A percentile compares a stretch with the other conserved stretches of the same genome.
These are phyloP conservation scores for Pythium vanterpoolii DNA, from an alignment of 352 stramenopile genomes.

Conservation along the genomic window DNA sequence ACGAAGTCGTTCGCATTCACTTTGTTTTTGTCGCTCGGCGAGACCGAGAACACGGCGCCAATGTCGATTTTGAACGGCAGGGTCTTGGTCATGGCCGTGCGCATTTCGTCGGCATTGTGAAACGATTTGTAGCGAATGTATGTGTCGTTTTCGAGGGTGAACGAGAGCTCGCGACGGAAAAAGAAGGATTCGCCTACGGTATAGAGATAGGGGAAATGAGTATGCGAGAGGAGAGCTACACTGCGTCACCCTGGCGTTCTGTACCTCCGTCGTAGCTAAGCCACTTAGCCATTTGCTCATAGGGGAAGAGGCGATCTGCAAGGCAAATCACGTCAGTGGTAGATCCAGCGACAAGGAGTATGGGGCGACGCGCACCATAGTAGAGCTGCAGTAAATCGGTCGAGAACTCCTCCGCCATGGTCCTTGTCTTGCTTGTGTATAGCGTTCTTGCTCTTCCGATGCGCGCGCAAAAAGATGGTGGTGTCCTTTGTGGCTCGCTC, in stretches of 20 bases:
- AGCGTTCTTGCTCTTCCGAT: background rate
- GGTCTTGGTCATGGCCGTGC: constrained; percentile 86
- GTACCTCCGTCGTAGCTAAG: constrained; percentile 76
- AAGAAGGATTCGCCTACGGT: constrained; percentile 70
- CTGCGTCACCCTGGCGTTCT: background rate
- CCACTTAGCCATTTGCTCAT: constrained; percentile 83
- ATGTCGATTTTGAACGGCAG: constrained; percentile 99
- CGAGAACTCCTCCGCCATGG: constrained; percentile 79
- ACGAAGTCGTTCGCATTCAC: constrained; percentile 86
- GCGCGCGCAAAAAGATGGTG: constrained; percentile 1
- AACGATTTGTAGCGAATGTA: constrained; percentile 99
- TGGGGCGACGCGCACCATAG: constrained; percentile 49
- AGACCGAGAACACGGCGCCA: constrained; percentile 93
- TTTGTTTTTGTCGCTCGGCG: constrained; percentile 82
- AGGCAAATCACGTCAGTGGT: background rate
- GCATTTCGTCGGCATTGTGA: constrained; percentile 84
- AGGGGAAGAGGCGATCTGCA: constrained; percentile 82
- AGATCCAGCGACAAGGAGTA: background rate
- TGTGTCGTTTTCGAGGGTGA: constrained; percentile 98
- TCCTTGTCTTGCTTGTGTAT: background rate
- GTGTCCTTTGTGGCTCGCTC: background rate
- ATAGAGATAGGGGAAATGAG: background rate
- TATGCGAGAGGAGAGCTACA: no score
- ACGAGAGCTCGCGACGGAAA: constrained; percentile 95
- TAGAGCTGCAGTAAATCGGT: constrained; percentile 84